Evolutionary conservation across 192 early-diverging fungal genomes (phyloP).

Genomic region (Coemansia sp.): DNA sequence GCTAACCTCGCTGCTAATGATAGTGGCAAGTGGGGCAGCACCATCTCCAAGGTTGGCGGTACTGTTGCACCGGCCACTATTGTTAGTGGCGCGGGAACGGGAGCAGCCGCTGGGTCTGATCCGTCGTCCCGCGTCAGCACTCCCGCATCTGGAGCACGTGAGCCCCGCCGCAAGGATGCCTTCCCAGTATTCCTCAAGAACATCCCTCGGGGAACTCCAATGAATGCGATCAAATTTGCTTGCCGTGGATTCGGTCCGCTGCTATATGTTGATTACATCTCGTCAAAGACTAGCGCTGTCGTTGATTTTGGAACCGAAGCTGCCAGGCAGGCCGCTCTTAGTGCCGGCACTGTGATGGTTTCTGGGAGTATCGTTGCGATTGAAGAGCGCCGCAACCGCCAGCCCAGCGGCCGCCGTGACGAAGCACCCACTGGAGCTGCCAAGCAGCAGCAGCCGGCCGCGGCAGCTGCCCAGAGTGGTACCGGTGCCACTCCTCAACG

Average conservation of each 20-base stretch:
- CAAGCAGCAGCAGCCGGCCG: conserved; percentile 18
- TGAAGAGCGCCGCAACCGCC: conserved; percentile 48
- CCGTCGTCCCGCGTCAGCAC: conserved; percentile 36
- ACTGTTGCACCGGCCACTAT: conserved; percentile 51
- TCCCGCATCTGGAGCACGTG: conserved; percentile 42
- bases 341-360: conserved; percentile 20
- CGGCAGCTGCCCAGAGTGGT: background rate
- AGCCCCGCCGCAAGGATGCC: conserved; percentile 46
- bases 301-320: conserved; percentile 68
- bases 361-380: conserved; percentile 15
- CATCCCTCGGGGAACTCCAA: conserved; percentile 54
- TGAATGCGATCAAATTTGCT: conserved; percentile 54
- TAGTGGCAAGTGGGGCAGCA: conserved; percentile 57
- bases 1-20: conserved; percentile 68
- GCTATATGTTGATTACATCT: conserved; percentile 58
- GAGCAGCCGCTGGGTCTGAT: conserved; percentile 18
- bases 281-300: conserved; percentile 60
- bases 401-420: conserved; percentile 34
- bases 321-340: conserved; percentile 61
- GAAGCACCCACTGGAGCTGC: conserved; percentile 1
- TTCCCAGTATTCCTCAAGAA: conserved; percentile 66
- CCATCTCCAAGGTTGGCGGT: conserved; percentile 56
- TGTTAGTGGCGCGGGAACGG: conserved; percentile 11
- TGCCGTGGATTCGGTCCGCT: conserved; percentile 62
- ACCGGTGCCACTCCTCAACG: conserved; percentile 6